Base-by-base conservation (phyloP, 352 stramenopile genomes). In the Phytophthora litchii region DNA sequence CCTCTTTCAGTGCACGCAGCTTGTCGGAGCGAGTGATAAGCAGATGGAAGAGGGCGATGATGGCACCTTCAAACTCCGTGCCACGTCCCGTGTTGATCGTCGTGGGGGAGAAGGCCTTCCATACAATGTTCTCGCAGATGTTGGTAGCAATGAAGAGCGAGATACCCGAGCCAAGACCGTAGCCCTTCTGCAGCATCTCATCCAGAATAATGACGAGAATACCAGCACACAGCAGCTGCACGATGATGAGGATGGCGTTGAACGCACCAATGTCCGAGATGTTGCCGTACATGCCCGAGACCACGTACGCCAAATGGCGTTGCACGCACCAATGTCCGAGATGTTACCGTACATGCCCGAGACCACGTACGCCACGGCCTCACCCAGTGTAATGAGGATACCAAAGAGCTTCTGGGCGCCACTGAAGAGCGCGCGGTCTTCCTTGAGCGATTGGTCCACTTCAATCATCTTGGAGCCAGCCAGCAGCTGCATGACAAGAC, bases 101-200 rank as follows among this genome's bases (percentile, higher is more conserved):
- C 44, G 96, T 99, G 19, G 98, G 98, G 67, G 85, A 98, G 81
- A 99, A 99, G 32, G 97, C 96, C 81, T 99, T 99, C 97, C 98
- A 99, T 27, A 99, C 93, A 76, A 99, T 99, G 70, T 96, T 99
- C 86, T 99, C 97, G 68, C 98, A 99, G 78, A 99, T 99, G 86
- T 99, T 99, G 54, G 97, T 99, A 29, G 98, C 98, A 60, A 99
- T 99, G 75, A 99, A 99, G 50, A 99, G 94, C 60, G 94, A 99
- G 74, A 99, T 99, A 67, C 97, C 97, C 53, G 88, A 98, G 52
- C 97, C 97, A 19, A 99, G 86, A 50, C 98, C 98, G 77, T 99
- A 99, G 43, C 98, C 97, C 87, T 99, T 99, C 78, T 99, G 97
- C 41, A 99, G 89, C 64, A 99, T 92, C 80, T 99, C 97, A 71